These are phyloP conservation scores for Stellera chamaejasme DNA, from an alignment of 345 rosid species.

Conservation along the genomic window DNA sequence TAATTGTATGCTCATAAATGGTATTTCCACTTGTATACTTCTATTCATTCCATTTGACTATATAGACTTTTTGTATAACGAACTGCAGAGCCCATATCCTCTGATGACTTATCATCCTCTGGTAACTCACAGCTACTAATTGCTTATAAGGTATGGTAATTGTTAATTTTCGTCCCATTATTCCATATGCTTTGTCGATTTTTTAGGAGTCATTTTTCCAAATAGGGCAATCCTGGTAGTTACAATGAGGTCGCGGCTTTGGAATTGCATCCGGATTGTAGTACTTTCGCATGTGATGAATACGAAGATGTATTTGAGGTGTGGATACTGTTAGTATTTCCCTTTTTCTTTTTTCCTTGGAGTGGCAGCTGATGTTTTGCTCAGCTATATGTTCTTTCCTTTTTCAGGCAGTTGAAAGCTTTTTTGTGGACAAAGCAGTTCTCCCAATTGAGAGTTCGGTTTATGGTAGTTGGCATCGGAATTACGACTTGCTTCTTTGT, in stretches of 20 bases:
- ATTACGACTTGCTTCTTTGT: slow-evolving; percentile 88
- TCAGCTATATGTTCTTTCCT: slow-evolving; percentile 5
- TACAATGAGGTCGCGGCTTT: slow-evolving; percentile 90
- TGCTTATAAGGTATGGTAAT: slow-evolving; percentile 69
- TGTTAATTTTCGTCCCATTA: slow-evolving; percentile 7
- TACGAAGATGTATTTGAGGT: slow-evolving; percentile 89
- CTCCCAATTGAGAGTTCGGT: slow-evolving; percentile 88
- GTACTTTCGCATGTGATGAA: slow-evolving; percentile 84
- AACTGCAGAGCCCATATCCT: slow-evolving; percentile 71
- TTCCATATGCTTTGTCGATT: slow-evolving; percentile 12
- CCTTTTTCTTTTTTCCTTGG: slow-evolving; percentile 7
- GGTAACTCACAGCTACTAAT: slow-evolving; percentile 58
- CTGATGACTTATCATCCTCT: slow-evolving; percentile 31
- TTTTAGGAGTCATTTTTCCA: slow-evolving; percentile 11
- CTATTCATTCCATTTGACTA: neutral
- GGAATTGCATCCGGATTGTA: slow-evolving; percentile 80
- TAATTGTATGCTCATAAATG: neutral
- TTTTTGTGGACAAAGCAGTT: slow-evolving; percentile 92
- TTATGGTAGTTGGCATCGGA: slow-evolving; percentile 91
- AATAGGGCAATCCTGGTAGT: slow-evolving; percentile 85
- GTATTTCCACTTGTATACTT: neutral
- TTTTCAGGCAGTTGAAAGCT: slow-evolving; percentile 87
- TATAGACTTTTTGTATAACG: neutral
- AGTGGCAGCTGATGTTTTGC: neutral
- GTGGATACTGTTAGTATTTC: slow-evolving; percentile 7